Evolutionary conservation across 116 monocot genomes (phyloP).

Genomic region (Cymodocea nodosa): DNA sequence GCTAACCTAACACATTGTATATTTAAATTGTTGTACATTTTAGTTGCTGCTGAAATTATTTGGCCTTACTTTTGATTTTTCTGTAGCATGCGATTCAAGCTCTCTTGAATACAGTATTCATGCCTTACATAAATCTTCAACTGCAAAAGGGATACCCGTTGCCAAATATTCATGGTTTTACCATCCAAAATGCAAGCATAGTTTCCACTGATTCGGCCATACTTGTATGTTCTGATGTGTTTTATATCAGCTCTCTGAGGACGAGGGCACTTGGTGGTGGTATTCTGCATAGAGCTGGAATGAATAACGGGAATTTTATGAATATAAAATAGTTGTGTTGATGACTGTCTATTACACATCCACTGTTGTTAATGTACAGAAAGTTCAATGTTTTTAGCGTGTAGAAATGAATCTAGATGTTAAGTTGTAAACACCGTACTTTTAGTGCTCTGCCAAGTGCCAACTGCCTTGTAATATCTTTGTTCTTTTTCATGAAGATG

Average conservation of each 20-base stretch:
- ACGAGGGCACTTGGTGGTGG: background rate
- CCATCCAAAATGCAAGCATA: conserved; percentile 53
- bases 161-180: conserved; percentile 60
- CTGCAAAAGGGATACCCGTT: conserved; percentile 59
- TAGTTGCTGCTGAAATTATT: background rate
- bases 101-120: conserved; percentile 56
- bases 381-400: too few species aligned
- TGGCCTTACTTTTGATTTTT: background rate
- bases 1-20: too few species aligned
- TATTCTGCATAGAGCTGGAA: background rate
- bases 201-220: conserved; percentile 29
- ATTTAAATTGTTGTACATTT: background rate
- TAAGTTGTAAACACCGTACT: too few species aligned
- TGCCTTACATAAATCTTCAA: conserved; percentile 62
- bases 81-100: conserved; percentile 46
- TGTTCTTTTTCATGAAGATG: too few species aligned
- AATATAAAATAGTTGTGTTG: too few species aligned
- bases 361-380: too few species aligned
- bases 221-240: conserved; percentile 49
- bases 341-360: too few species aligned
- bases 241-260: conserved; percentile 8
- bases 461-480: too few species aligned
- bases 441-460: too few species aligned
- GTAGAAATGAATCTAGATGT: too few species aligned
- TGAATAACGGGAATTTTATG: background rate